Evolutionary conservation across 768 basidiomycete species (phyloP), one percentile per base, ranked within the genome.

Genomic region (Dendrothele bispora): DNA sequence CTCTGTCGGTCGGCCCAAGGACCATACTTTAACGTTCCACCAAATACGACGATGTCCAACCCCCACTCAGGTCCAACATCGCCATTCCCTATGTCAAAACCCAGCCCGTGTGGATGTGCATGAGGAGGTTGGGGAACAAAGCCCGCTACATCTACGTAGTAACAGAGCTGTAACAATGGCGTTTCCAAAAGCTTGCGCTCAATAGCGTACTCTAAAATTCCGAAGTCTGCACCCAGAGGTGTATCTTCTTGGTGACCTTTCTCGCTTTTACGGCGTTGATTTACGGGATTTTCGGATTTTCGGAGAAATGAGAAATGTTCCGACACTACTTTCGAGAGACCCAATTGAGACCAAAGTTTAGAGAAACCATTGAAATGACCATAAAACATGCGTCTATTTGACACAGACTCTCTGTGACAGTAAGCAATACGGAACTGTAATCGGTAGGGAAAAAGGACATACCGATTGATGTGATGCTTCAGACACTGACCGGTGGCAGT

Each of bases 1-100:
- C 94, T 75, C 65, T 97, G 95, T 21, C 95, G 78, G 67, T 98
- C 95, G 20, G 94, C 88, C 95, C 95, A 98, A 3, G 95, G 95
- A 4, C 95, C 95, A 61, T 98, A 98, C 17, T 82, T 78, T 28
- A 97, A 54, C 28, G 75, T 63, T 1, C 91, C 95, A 15, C 84
- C 83, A 49, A 81, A 72, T n/a, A 98, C 71, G 15, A 85, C 77
- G 15, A 98, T 55, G 59, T 98, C 91, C 21, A 97, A 69, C 3
- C 95, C 95, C 91, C 94, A 98, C 60, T 98, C 91, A 5, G 95
- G 95, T 18, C 88, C 75, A 34, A 86, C 60, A 57, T 90, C 94
- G 1, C 91, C 87, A 59, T 97, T 97, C 2, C 91, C 93, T 41
- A 94, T 74, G 53, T 92, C 86, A 58, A 79, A 72, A 5, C 75